Conservation (phyloP, 495 filamentous ascomycete species). For the Aspergillus ellipticus region DNA sequence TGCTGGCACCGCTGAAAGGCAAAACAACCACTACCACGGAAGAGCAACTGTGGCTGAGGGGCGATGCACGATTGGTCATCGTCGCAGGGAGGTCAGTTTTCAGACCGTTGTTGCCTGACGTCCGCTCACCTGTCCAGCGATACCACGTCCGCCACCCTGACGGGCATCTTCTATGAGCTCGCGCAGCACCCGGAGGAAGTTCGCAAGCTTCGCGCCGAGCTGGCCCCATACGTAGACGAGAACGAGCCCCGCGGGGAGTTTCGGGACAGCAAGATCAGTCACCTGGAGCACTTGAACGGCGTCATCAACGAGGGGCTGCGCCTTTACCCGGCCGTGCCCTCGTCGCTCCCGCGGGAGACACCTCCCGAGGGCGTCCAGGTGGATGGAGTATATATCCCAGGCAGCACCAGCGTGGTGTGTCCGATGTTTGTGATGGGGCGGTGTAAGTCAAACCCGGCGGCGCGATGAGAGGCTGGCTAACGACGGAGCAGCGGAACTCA, state of each 20-base stretch:
- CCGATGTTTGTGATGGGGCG: slow-evolving; percentile 33
- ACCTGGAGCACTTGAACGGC: slow-evolving; percentile 35
- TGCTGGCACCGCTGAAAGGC: slow-evolving; percentile 16
- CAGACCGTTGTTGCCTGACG: background rate
- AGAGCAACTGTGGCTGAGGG: slow-evolving; percentile 19
- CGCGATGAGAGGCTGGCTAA: background rate
- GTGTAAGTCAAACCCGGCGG: slow-evolving; percentile 15
- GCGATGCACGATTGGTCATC: slow-evolving; percentile 29
- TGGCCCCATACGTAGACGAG: slow-evolving; percentile 5
- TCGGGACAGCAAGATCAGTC: slow-evolving; percentile 15
- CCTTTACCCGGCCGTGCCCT: slow-evolving; percentile 40
- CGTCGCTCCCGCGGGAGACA: slow-evolving; percentile 31
- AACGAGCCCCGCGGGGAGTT: slow-evolving; percentile 2
- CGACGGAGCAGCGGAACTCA: slow-evolving; percentile 19
- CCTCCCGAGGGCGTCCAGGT: slow-evolving; percentile 44
- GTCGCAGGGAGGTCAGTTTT: slow-evolving; percentile 28
- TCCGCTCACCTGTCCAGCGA: slow-evolving; percentile 22
- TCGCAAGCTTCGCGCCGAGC: slow-evolving; percentile 25
- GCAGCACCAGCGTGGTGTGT: slow-evolving; percentile 31
- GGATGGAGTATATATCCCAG: slow-evolving; percentile 42
- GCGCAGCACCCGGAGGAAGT: slow-evolving; percentile 22
- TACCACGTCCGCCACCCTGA: slow-evolving; percentile 35
- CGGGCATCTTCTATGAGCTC: slow-evolving; percentile 37
- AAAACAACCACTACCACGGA: slow-evolving; percentile 6
- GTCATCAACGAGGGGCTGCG: slow-evolving; percentile 51